Base-by-base conservation (phyloP, 2,329 filamentous ascomycete genomes). In the Mariannaea sp. region DNA sequence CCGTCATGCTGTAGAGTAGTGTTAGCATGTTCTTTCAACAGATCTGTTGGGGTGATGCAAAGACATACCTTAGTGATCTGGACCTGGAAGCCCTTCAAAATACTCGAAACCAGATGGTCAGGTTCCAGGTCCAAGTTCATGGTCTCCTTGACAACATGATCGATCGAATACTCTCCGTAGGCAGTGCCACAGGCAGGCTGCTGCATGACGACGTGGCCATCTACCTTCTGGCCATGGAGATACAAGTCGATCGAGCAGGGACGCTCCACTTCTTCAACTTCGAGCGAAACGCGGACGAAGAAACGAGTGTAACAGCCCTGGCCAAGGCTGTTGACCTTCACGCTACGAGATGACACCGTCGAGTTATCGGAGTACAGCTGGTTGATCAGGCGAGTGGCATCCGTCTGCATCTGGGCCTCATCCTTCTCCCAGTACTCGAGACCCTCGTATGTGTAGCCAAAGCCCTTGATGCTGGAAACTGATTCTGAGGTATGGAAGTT, bases 111-210 rank as follows among this genome's bases (percentile, higher is more conserved):
- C 33, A 65, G 58, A 35, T 65, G 60, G 16, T 65, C 57, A 2
- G 58, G 54, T 6, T 50, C 40, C 33, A 55, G 49, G 19, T 49
- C 55, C 30, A 51, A 32, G n/a, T 56, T 36, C 65, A 64, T 27
- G 85, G 86, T 1, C 84, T 86, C 3, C 65, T 88, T 86, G 70
- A 92, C 88, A 8, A 88, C 88, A 61, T 86, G 84, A 55, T 75
- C 73, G 43, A 79, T 71, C 41, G 78, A 72, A 30, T 73, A 65
- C 19, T 62, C 65, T 20, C 70, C 72, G 52, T 72, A 57, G 5
- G 70, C 40, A 22, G 56, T 66, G 41, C 72, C 73, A 10, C 49
- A 55, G 2, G 60, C 53, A 17, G 72, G 73, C 57, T 71, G 70
- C 51, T 60, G 62, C 70, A 75, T 71, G 41, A 76, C 63, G 1